These are phyloP conservation scores for Oryza rufipogon DNA, from an alignment of 176 grass and related monocot genomes.

Conservation along the genomic window DNA sequence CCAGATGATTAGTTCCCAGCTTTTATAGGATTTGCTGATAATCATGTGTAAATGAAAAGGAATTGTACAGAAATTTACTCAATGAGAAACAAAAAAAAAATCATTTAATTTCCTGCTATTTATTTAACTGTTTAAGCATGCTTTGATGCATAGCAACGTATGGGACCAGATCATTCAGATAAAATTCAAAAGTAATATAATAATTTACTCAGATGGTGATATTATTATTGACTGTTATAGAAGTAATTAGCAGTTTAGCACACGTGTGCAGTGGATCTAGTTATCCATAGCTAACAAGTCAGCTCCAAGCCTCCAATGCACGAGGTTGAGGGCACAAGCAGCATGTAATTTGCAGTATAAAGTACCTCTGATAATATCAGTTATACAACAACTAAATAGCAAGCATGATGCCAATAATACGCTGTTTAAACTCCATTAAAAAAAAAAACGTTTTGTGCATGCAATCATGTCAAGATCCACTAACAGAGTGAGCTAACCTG, in stretches of 20 bases:
- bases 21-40: conserved; percentile 15
- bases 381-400: conserved; percentile 1
- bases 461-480: neutral
- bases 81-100: conserved; percentile 40
- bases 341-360: neutral
- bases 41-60: conserved; percentile 23
- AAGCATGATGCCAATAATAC: neutral
- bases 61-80: conserved; percentile 10
- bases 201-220: neutral
- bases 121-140: conserved; percentile 35
- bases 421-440: neutral
- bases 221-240: neutral
- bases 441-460: neutral
- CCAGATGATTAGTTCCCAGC: neutral
- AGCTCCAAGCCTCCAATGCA: neutral
- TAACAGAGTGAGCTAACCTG: neutral
- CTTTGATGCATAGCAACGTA: neutral
- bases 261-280: neutral
- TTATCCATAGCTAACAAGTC: neutral
- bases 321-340: neutral
- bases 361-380: neutral
- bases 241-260: neutral
- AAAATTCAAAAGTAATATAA: no score
- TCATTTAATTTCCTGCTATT: conserved; percentile 32
- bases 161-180: no score